Evolutionary conservation across 345 rosid species (phyloP).

Genomic region (Draba incana): DNA sequence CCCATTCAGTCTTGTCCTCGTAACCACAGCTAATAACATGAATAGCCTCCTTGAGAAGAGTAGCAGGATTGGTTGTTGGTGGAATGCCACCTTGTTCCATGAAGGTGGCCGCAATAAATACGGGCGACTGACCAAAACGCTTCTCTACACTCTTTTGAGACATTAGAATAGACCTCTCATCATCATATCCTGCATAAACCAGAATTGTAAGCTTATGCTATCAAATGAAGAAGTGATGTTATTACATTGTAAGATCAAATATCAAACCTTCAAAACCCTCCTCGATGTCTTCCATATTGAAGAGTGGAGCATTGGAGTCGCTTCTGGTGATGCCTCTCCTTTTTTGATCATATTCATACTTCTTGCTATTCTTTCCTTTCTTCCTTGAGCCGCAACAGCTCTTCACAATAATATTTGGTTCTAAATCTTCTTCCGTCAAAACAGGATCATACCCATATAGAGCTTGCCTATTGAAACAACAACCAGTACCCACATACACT

Average conservation of each 20-base stretch:
- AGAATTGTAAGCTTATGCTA: slow-evolving; percentile 18
- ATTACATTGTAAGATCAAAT: slow-evolving; percentile 33
- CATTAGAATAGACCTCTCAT: slow-evolving; percentile 97
- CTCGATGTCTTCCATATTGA: slow-evolving; percentile 97
- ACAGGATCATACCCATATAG: slow-evolving; percentile 98
- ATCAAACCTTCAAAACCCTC: slow-evolving; percentile 96
- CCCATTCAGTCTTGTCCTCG: slow-evolving; percentile 99
- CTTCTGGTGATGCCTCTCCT: slow-evolving; percentile 83
- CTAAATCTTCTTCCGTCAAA: slow-evolving; percentile 90
- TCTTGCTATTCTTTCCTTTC: slow-evolving; percentile 73
- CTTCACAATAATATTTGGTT: slow-evolving; percentile 91
- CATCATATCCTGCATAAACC: slow-evolving; percentile 87
- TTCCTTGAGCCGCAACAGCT: slow-evolving; percentile 97
- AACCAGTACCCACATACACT: slow-evolving; percentile 98
- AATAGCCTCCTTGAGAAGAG: slow-evolving; percentile 94
- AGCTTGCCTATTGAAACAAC: slow-evolving; percentile 99
- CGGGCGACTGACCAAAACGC: slow-evolving; percentile 99
- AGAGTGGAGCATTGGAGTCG: slow-evolving; percentile 93
- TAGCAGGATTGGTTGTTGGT: slow-evolving; percentile 91
- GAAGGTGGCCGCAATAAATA: slow-evolving; percentile 96
- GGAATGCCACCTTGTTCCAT: slow-evolving; percentile 99
- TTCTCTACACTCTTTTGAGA: slow-evolving; percentile 96
- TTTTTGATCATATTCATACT: slow-evolving; percentile 78
- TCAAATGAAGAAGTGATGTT: slow-evolving; percentile 15
- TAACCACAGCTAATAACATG: slow-evolving; percentile 99